Percentiles rank a stretch among this genome's conserved stretches.
Evolutionary conservation across 176 grass and related monocot genomes (phyloP).

Genomic region (Eragrostis nindensis): DNA sequence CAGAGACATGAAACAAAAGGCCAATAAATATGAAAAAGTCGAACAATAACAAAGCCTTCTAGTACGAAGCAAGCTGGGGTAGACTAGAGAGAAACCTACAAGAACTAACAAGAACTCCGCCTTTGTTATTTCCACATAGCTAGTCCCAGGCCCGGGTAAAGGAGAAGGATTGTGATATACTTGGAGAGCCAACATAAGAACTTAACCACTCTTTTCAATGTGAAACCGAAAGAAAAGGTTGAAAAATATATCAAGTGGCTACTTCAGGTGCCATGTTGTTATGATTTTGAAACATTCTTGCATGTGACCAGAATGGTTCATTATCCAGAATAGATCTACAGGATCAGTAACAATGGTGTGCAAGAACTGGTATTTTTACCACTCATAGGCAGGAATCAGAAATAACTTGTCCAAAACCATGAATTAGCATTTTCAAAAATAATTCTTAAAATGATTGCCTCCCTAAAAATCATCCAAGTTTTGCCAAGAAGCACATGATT

Average conservation of each 20-base stretch:
- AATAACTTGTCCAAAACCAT: background rate
- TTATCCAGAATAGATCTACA: background rate
- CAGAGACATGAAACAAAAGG: slow-evolving; percentile 33
- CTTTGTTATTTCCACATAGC: too few species aligned
- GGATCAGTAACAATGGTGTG: background rate
- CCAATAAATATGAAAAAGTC: slow-evolving; percentile 11
- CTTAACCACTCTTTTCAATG: too few species aligned
- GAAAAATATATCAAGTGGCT: background rate
- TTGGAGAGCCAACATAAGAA: too few species aligned
- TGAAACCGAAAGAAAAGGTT: background rate
- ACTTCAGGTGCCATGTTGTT: background rate
- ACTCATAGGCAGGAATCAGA: background rate
- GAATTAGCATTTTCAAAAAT: background rate
- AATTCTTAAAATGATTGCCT: background rate
- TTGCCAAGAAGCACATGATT: background rate
- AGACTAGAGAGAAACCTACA: too few species aligned
- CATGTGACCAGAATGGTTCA: background rate
- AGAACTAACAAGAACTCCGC: too few species aligned
- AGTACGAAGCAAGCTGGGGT: too few species aligned
- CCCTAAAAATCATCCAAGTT: background rate
- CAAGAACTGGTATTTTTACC: background rate
- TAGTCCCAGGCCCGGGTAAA: too few species aligned
- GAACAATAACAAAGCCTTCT: background rate
- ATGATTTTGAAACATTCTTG: background rate
- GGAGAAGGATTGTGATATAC: too few species aligned